Evolutionary conservation across 495 filamentous ascomycete genomes (phyloP), one percentile per base, ranked within the genome.

Genomic region (Hypomontagnella submonticulosa): DNA sequence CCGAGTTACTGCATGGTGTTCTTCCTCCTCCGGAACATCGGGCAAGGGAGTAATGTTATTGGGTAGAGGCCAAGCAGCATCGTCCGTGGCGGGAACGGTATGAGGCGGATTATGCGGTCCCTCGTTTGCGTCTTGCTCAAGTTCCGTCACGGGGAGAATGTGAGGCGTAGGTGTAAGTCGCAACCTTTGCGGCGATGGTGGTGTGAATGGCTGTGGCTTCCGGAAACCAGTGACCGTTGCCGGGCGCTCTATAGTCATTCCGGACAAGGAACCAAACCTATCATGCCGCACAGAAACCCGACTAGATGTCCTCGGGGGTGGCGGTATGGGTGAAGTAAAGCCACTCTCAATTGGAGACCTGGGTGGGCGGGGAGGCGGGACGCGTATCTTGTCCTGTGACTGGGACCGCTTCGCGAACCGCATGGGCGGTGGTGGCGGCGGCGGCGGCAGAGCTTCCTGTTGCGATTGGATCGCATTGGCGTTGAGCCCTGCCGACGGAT

Each of bases 11-110:
- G 61, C 33, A 8, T 69, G 56, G 12, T 67, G 74, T 41, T 93
- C 90, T 40, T 88, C 85, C 69, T 93, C 91, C 72, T 96, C 91
- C 2, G 89, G 87, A 9, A 95, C 90, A 59, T 92, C 82, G 36
- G 87, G 81, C 27, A 92, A 71, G 19, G 85, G 77, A 18, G 78
- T 75, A 32, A 83, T 69, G 32, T 81, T 78, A 55, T 76, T 73
- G 19, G 82, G 72, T 49, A 85, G 69, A 23, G 80, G 72, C 70
- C 79, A 80, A 44, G 81, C 74, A 20, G 79, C 71, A 41, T 87
- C 83, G 18, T 85, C 81, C 0, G 79, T 74, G 0, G 84, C 77
- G 50, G 80, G 78, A 43, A 83, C 66, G 11, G 79, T 77, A 66
- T 82, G 75, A 51, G 78, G 40, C 65, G 62, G 55, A 41, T 38